Evolutionary conservation across 305 asterid genomes (phyloP).

Genomic region (Fraxinus nigra): DNA sequence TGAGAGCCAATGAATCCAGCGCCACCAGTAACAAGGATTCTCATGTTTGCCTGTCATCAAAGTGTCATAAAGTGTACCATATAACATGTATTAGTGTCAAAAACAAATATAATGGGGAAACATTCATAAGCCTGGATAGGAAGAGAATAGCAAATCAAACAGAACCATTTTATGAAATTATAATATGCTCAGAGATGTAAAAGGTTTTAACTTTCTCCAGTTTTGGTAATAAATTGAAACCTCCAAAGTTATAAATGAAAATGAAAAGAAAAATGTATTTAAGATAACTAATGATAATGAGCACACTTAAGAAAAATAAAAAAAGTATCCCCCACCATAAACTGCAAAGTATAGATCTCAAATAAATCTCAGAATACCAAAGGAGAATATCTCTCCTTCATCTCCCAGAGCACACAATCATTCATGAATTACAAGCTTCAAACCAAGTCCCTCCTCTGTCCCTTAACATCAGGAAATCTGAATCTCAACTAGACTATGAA

Average conservation of each 20-base stretch:
- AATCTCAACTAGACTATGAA: background rate
- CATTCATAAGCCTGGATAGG: background rate
- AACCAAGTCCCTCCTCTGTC: background rate
- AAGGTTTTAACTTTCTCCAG: background rate
- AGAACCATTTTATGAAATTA: background rate
- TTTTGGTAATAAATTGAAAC: background rate
- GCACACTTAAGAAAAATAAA: background rate
- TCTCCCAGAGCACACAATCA: background rate
- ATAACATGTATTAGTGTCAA: background rate
- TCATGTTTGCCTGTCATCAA: constrained; percentile 72
- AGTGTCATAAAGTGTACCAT: background rate
- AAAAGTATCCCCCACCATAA: background rate
- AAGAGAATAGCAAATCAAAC: background rate
- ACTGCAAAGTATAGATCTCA: background rate
- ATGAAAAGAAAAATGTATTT: background rate
- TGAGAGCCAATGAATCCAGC: constrained; percentile 92
- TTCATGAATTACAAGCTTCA: background rate
- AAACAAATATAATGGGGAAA: background rate
- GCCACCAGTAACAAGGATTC: constrained; percentile 83
- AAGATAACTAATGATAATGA: background rate
- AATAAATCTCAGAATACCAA: background rate
- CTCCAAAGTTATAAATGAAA: background rate
- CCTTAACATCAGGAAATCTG: background rate
- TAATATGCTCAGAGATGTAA: background rate
- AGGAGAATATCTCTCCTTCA: background rate